Percentiles rank a stretch among this genome's conserved stretches.
Conservation (phyloP, 2,329 filamentous ascomycete genomes). For the Pyricularia pennisetigena region DNA sequence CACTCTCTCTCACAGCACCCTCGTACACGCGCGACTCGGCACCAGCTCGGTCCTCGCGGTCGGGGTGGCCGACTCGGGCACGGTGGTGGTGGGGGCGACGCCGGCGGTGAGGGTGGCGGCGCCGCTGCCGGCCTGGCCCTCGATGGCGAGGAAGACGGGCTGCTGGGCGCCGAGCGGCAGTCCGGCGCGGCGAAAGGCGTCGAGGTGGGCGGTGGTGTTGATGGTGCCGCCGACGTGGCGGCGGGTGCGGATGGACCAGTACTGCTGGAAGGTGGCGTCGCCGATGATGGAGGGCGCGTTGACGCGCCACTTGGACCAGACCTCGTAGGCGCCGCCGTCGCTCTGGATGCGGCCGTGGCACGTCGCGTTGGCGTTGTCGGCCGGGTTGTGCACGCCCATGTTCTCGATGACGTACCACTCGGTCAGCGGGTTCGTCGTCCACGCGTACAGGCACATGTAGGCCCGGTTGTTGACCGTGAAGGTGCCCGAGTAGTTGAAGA, state of each 20-base stretch:
- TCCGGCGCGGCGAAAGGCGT: conserved; percentile 32
- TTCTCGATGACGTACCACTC: conserved; percentile 11
- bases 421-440: conserved; percentile 8
- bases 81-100: neutral
- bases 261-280: conserved; percentile 36
- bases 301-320: conserved; percentile 21
- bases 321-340: conserved; percentile 23
- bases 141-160: conserved; percentile 38
- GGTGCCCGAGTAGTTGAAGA: conserved; percentile 36
- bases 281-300: conserved; percentile 35
- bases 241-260: conserved; percentile 36
- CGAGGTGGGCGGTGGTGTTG: conserved; percentile 35
- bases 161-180: conserved; percentile 30
- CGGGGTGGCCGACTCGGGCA: neutral
- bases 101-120: conserved; percentile 27
- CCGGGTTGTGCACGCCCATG: conserved; percentile 10
- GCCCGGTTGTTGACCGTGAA: conserved; percentile 38
- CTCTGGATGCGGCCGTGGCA: conserved; percentile 19
- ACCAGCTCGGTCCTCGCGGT: neutral
- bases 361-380: conserved; percentile 18
- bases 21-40: neutral
- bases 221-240: conserved; percentile 40
- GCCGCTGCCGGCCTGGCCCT: conserved; percentile 38
- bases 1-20: too few relatives aligned
- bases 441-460: conserved; percentile 10